A percentile compares a stretch with the other conserved stretches of the same genome.
Conservation (phyloP, 2,329 filamentous ascomycete genomes). For the Sclerotinia borealis region DNA sequence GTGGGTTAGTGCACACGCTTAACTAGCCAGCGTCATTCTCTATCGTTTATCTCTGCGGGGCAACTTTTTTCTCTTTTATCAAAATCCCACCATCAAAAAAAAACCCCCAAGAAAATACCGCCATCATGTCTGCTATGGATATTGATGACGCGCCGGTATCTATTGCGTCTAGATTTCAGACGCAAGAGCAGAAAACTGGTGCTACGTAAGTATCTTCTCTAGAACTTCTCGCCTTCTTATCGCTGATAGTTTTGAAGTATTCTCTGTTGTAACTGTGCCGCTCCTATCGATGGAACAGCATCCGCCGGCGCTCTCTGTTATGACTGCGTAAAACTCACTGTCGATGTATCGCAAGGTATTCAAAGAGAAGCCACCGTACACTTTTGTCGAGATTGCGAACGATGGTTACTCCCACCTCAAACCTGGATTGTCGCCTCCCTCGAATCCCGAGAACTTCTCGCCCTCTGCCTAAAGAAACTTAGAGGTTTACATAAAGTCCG, state of each 20-base stretch:
- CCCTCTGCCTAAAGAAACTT: constrained; percentile 83
- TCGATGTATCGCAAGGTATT: constrained; percentile 88
- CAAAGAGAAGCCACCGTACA: constrained; percentile 85
- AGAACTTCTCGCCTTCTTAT: constrained; percentile 4
- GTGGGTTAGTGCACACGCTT: too few species aligned
- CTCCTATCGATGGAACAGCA: constrained; percentile 86
- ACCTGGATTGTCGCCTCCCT: constrained; percentile 80
- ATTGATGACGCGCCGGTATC: constrained; percentile 48
- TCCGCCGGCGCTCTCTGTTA: constrained; percentile 84
- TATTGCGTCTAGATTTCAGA: constrained; percentile 34
- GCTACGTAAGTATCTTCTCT: constrained; percentile 45
- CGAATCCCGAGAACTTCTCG: constrained; percentile 88
- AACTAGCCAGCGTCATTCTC: constrained; percentile 6
- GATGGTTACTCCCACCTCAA: constrained; percentile 81
- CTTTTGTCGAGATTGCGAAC: constrained; percentile 89
- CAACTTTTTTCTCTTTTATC: constrained; percentile 25
- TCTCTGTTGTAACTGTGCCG: constrained; percentile 96
- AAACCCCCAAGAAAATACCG: constrained; percentile 25
- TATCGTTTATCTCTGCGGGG: constrained; percentile 22
- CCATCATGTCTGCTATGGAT: constrained; percentile 52
- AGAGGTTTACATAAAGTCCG: constrained; percentile 81
- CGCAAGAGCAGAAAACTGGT: constrained; percentile 32
- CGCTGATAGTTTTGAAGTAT: constrained; percentile 50
- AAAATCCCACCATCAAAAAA: constrained; percentile 17
- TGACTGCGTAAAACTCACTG: constrained; percentile 90